Percentiles rank a stretch among this genome's conserved stretches.
These are phyloP conservation scores for Blastobotrys arbuscula DNA, from an alignment of 1,139 yeast genomes.

Conservation along the genomic window DNA sequence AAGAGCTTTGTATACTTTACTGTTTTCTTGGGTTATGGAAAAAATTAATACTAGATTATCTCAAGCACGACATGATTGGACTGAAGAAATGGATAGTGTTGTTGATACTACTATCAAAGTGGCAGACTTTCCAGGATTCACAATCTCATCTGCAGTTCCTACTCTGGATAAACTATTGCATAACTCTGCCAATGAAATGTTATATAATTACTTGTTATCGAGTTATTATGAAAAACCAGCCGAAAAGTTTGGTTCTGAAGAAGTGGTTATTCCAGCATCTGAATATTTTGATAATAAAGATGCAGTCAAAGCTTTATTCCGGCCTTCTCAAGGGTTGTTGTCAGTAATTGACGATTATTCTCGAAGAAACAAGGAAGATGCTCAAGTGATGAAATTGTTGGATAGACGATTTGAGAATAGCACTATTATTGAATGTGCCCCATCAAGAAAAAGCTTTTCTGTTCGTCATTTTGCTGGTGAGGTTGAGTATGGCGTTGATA, in stretches of 20 bases:
- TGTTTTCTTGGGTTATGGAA: conserved; percentile 40
- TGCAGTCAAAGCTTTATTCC: conserved; percentile 35
- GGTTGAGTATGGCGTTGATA: conserved; percentile 35
- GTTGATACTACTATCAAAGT: conserved; percentile 36
- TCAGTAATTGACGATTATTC: conserved; percentile 38
- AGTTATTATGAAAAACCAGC: conserved; percentile 36
- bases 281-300: conserved; percentile 40
- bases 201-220: conserved; percentile 36
- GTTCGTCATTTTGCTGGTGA: conserved; percentile 40
- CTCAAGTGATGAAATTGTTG: conserved; percentile 32
- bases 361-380: conserved; percentile 34
- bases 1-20: conserved; percentile 37
- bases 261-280: conserved; percentile 34
- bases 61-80: conserved; percentile 25
- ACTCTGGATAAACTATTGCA: conserved; percentile 37
- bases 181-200: conserved; percentile 39
- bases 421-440: conserved; percentile 28
- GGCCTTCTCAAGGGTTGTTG: conserved; percentile 35
- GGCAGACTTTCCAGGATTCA: conserved; percentile 41
- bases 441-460: conserved; percentile 31
- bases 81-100: conserved; percentile 27
- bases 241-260: conserved; percentile 38
- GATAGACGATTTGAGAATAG: conserved; percentile 34
- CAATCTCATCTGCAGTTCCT: conserved; percentile 33
- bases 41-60: conserved; percentile 35